These are phyloP conservation scores for Neostapfia colusana DNA, from an alignment of 176 grass and related monocot species.

Conservation along the genomic window DNA sequence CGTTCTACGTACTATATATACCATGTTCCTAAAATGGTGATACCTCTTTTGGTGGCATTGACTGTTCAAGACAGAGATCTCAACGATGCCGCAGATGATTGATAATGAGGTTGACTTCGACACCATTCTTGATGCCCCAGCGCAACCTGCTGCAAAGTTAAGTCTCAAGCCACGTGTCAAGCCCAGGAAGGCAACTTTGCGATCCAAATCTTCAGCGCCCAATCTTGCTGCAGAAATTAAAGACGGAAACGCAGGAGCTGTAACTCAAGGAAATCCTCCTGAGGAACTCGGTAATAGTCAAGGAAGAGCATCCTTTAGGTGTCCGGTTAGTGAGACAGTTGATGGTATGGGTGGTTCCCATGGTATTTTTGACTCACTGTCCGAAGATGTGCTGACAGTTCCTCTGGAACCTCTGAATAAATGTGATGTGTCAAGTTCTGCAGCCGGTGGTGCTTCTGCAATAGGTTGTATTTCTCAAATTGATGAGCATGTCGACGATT, in stretches of 20 bases:
- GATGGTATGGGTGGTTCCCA: neutral
- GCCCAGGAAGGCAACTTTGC: slow-evolving; percentile 18
- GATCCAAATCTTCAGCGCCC: slow-evolving; percentile 6
- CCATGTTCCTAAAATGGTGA: neutral
- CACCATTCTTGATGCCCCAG: slow-evolving; percentile 22
- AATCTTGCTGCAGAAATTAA: slow-evolving; percentile 4
- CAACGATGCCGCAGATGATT: slow-evolving; percentile 26
- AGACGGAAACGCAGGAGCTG: neutral
- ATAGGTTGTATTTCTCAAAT: slow-evolving; percentile 21
- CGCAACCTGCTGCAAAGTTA: slow-evolving; percentile 22
- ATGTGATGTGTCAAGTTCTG: neutral
- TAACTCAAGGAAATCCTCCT: slow-evolving; percentile 25
- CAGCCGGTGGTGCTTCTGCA: neutral
- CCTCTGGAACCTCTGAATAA: neutral
- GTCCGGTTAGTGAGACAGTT: slow-evolving; percentile 1
- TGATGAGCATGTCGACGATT: neutral
- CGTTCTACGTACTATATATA: slow-evolving; percentile 8
- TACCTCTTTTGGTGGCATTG: neutral
- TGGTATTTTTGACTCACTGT: slow-evolving; percentile 10
- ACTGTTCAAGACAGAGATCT: neutral
- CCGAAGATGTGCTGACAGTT: slow-evolving; percentile 21
- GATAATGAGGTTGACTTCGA: slow-evolving; percentile 37
- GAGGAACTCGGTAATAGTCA: neutral
- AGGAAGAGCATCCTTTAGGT: neutral
- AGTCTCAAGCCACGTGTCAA: slow-evolving; percentile 33